Evolutionary conservation across 169 alveolate genomes (phyloP), one percentile per base, ranked within the genome.

Genomic region (Eimeria mitis): DNA sequence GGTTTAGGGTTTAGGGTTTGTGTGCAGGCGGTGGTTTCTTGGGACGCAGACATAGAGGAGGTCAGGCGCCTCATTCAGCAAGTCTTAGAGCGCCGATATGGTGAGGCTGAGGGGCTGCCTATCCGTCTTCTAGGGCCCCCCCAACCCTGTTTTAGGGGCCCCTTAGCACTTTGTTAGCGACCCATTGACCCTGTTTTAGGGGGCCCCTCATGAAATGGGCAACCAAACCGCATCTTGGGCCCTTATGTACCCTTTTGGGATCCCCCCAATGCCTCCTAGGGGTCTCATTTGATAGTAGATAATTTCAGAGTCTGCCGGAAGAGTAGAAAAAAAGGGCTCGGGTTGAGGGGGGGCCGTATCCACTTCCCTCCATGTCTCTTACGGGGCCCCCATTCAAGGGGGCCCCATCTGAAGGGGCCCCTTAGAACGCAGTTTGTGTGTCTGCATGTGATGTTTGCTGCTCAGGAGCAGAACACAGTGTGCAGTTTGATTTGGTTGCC

Each of bases 21-120:
- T 76, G 37, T n/a, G 42, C 49, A 76, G 87, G 87, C 87, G 31
- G 87, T 76, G 61, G 87, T 76, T 23, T 76, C 87, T 76, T 76
- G 87, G 87, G 49, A 76, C 28, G 87, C 87, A 31, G 87, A 40
- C 23, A 76, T 76, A 14, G 49, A 34, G 49, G 87, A 76, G 40
- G 87, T 76, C 37, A 16, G 49, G 13, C 42, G 49, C 34, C 61
- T 76, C 40, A 42, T 76, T 42, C 87, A 40, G 59, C 59, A 76
- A 31, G 34, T 76, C 61, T 76, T 76, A 42, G 37, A 44, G 40
- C 11, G 87, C n/a, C 11, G 87, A 76, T 76, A 37, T 76, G 87
- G 87, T 76, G 87, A 44, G 54, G 23, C 87, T 16, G 23, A n/a
- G 79, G 79, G 49, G 79, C 79, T 14, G 5, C 59, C 59, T 52